A percentile compares a stretch with the other conserved stretches of the same genome.
Evolutionary conservation across 805 yeast genomes (phyloP).

Genomic region (Teunomyces kruisii): DNA sequence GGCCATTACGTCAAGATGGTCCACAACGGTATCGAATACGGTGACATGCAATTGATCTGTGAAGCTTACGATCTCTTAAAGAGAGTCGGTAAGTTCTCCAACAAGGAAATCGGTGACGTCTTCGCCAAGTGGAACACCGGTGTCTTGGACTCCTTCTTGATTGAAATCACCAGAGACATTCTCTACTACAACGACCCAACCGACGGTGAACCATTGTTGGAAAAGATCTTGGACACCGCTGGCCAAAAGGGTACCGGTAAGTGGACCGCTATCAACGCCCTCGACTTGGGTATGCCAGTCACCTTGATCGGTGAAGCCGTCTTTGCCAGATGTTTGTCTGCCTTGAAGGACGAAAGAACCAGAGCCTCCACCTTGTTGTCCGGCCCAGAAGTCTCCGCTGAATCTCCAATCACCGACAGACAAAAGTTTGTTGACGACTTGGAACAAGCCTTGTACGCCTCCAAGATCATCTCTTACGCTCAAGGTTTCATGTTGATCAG

Average conservation of each 20-base stretch:
- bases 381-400: conserved; percentile 74
- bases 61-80: conserved; percentile 97
- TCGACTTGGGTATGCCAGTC: conserved; percentile 97
- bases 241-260: conserved; percentile 99
- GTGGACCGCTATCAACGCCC: conserved; percentile 98
- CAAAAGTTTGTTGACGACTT: conserved; percentile 84
- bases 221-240: conserved; percentile 94
- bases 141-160: conserved; percentile 93
- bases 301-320: conserved; percentile 99
- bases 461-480: conserved; percentile 97
- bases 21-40: conserved; percentile 99
- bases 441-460: conserved; percentile 97
- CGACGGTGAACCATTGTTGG: conserved; percentile 91
- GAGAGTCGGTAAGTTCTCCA: conserved; percentile 86
- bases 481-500: conserved; percentile 99
- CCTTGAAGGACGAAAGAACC: conserved; percentile 87
- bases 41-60: conserved; percentile 98
- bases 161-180: conserved; percentile 96
- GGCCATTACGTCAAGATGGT: conserved; percentile 99
- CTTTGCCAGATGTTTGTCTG: conserved; percentile 92
- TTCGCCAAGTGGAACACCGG: conserved; percentile 95
- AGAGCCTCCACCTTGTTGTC: conserved; percentile 75
- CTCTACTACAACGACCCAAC: conserved; percentile 79
- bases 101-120: conserved; percentile 91
- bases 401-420: conserved; percentile 67